These are phyloP conservation scores for Aegilops longissima DNA, from an alignment of 176 grass and related monocot genomes.

Conservation along the genomic window DNA sequence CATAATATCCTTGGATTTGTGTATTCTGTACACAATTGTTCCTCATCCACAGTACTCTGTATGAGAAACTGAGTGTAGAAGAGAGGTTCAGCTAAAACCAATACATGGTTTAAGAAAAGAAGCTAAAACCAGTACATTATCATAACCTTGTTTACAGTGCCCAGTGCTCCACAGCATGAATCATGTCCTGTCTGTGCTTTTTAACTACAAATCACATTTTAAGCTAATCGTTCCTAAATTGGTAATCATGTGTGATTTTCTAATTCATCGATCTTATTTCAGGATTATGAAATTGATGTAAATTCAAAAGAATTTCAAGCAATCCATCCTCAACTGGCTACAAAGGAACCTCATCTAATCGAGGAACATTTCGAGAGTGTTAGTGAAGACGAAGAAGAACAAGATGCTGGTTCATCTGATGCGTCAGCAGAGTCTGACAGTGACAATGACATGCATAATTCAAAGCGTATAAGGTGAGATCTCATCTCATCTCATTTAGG, in stretches of 20 bases:
- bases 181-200: not conserved
- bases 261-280: conserved; percentile 21
- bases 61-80: not conserved
- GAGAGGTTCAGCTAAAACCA: not conserved
- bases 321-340: conserved; percentile 65
- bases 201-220: not conserved
- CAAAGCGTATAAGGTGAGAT: conserved; percentile 69
- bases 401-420: conserved; percentile 48
- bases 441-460: conserved; percentile 46
- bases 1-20: too few relatives aligned
- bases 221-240: not conserved
- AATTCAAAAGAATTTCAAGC: conserved; percentile 58
- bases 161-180: not conserved
- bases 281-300: conserved; percentile 85
- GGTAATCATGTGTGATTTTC: conserved; percentile 12
- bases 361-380: conserved; percentile 81
- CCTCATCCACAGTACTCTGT: not conserved
- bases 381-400: conserved; percentile 55
- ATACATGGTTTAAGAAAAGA: too few relatives aligned
- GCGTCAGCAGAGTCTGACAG: conserved; percentile 43
- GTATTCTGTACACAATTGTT: too few relatives aligned
- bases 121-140: not conserved
- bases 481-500: not conserved
- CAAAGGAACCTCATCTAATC: conserved; percentile 49
- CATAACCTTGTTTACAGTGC: not conserved